Evolutionary conservation across 805 yeast genomes (phyloP), one percentile per base, ranked within the genome.

Genomic region (Debaryomyces prosopidis): DNA sequence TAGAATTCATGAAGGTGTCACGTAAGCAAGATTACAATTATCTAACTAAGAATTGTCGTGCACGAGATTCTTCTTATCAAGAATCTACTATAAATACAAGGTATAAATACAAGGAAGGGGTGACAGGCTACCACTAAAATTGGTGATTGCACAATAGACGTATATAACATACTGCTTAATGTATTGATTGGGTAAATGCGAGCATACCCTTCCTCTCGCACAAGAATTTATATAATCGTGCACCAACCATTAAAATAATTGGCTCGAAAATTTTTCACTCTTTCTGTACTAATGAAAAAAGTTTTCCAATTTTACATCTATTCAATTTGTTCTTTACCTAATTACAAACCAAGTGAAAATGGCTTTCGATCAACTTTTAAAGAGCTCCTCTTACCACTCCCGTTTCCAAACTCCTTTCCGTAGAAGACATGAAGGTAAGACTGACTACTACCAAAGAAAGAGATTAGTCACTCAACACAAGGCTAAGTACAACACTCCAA

Each of bases 351-450:
- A 20, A 26, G 35, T 50, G n/a, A 81, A 68, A 76, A 89, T 89
- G 96, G 81, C 81, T 66, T 89, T 89, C 89, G 76, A 75, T 67
- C 81, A 80, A 69, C 66, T 72, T 59, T 66, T 76, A 61, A 89
- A 90, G 85, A 77, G 82, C 72, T 84, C 96, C 69, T 92, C 97
- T 62, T 94, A 94, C 92, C 89, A 84, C 84, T 90, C 97, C 72
- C 91, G 99, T 77, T 94, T 84, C 96, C 99, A 94, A 84, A 94
- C 99, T 76, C 97, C 98, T 61, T 94, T 91, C 96, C 90, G 99
- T 80, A 91, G 99, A 85, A 89, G 99, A 87, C 89, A 96, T 76
- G 97, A 94, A 82, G 99, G 99, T 82, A 94, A 94, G 85, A 94
- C 99, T 73, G 99, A 94, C 78, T 94, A 91, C 96, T 94, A 91